Conservation (phyloP, 75 land plant species). For the Cupressus sempervirens region DNA sequence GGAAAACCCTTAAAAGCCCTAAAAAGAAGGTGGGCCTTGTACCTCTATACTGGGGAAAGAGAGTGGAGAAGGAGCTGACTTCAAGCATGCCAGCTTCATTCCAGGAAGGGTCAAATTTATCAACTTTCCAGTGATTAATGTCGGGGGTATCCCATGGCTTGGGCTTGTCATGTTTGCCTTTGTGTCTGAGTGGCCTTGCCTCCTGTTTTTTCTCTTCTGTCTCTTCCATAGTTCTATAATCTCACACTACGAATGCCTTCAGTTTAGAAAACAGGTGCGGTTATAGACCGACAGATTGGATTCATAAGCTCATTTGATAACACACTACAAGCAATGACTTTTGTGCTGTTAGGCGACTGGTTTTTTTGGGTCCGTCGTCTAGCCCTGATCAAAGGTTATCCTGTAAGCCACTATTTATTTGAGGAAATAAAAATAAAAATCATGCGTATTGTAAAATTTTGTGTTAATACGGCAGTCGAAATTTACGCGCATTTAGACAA, state of each 20-base stretch:
- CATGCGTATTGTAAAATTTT: no score
- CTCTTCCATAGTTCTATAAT: not conserved
- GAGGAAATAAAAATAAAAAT: no score
- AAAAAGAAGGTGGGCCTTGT: not conserved
- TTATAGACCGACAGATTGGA: no score
- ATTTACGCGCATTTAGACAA: no score
- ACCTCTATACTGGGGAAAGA: slow-evolving; percentile 95
- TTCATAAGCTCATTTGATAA: no score
- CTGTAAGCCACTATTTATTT: no score
- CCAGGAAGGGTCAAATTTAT: slow-evolving; percentile 76
- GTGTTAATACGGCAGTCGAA: no score
- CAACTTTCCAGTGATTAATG: slow-evolving; percentile 91
- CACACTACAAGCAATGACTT: no score
- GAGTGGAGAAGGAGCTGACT: slow-evolving; percentile 78
- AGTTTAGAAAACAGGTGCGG: not conserved
- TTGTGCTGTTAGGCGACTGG: no score
- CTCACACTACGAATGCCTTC: not conserved
- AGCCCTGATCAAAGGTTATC: no score
- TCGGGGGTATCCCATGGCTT: slow-evolving; percentile 94
- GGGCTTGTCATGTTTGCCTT: slow-evolving; percentile 96
- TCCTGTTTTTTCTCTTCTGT: not conserved
- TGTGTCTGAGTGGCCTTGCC: slow-evolving; percentile 27
- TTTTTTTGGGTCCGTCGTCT: no score
- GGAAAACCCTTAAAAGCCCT: slow-evolving; percentile 7
- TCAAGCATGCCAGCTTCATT: slow-evolving; percentile 85